Conservation (phyloP, 1,284 basidiomycete species). For the Pseudozyma hubeiensis region DNA sequence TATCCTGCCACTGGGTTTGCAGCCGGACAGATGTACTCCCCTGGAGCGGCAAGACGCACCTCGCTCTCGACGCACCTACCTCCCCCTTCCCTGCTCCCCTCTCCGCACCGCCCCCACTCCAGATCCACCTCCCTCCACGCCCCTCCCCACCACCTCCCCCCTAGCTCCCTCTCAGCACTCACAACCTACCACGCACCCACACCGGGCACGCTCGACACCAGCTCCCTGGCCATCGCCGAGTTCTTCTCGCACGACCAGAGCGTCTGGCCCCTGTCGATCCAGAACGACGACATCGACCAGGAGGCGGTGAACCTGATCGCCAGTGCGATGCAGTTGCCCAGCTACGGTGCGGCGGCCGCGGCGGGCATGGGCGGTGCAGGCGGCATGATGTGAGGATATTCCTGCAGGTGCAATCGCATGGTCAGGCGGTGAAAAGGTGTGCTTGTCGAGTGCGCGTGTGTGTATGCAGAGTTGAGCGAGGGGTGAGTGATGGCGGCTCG, state of each 20-base stretch:
- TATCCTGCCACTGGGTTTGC: neutral
- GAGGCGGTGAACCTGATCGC: conserved; percentile 44
- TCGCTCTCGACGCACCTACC: conserved; percentile 12
- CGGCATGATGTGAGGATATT: too few relatives aligned
- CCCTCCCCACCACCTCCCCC: neutral
- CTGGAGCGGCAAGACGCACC: neutral
- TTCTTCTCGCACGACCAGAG: conserved; percentile 51
- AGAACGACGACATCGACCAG: conserved; percentile 48
- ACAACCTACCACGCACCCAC: conserved; percentile 16
- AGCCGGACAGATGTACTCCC: conserved; percentile 1
- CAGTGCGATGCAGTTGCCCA: conserved; percentile 39
- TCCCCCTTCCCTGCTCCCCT: neutral
- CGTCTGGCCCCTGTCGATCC: conserved; percentile 45
- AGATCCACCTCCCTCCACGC: conserved; percentile 9
- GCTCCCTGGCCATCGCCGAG: conserved; percentile 42
- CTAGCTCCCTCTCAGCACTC: neutral
- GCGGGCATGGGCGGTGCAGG: too few relatives aligned
- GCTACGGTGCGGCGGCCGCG: too few relatives aligned
- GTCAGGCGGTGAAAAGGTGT: too few relatives aligned
- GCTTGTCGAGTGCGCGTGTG: too few relatives aligned
- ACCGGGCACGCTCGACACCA: conserved; percentile 41
- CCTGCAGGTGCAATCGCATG: too few relatives aligned
- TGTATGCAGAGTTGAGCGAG: too few relatives aligned
- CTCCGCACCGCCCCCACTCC: conserved; percentile 11
- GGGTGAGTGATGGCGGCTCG: too few relatives aligned